Base-by-base conservation (phyloP, 164 flowering plant genomes). In the Piper longum region DNA sequence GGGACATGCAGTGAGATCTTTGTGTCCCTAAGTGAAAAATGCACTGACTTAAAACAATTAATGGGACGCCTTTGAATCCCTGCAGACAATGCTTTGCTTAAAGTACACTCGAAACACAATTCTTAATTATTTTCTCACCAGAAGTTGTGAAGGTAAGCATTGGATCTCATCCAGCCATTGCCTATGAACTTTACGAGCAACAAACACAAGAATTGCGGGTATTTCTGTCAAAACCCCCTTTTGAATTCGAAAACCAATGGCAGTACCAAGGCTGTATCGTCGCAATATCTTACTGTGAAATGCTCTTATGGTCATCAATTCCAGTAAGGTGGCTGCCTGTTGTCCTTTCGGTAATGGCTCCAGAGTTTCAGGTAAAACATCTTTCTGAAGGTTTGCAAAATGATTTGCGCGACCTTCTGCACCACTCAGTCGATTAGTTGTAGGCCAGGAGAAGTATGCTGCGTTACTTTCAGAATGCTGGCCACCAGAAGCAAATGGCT, bases 361-460 rank as follows among this genome's bases (percentile, higher is more conserved):
- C 43, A 79, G 73, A 45, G 77, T 82, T 78, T 87, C 96, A 19
- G 92, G 96, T 48, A 87, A 74, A 14, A 85, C 95, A 3, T 87
- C 91, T 65, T 91, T 91, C 62, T 85, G 92, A 66, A 91, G 88
- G 75, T 91, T 91, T 41, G 82, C 89, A 75, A 91, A 91, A 71
- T 91, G 85, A 73, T 87, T 82, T 44, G 89, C 91, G 40, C 98
- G 80, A 73, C 79, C 92, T 76, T 91, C 98, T 69, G 95, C 96
- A 14, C 81, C 92, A 71, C 73, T 82, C 66, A 87, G 72, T 55
- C 89, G 75, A 69, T 86, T 84, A 18, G 83, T 82, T 59, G 88
- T 82, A 14, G 98, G 98, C 98, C 98, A 91, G 12, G 95, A 89
- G 75, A 91, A 91, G 78, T 85, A 87, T 60, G 96, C 89, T 57